phyloP scores from a whole-genome alignment of 2,329 filamentous ascomycete species.

The Penicillium sp. region DNA sequence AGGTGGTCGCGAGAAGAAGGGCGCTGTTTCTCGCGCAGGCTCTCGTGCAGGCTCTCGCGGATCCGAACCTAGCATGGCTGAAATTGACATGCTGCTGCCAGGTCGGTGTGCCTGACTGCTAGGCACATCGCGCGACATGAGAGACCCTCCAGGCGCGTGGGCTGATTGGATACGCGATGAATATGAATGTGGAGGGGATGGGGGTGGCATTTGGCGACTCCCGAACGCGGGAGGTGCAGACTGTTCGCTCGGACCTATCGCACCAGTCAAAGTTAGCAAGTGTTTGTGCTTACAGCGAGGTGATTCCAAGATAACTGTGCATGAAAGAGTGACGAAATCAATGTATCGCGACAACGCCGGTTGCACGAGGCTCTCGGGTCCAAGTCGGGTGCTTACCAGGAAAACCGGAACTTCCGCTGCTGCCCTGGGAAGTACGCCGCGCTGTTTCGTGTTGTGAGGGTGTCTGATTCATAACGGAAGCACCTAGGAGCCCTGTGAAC shows the following conservation, averaged over 20 bases:
- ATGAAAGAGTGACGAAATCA: constrained; percentile 1
- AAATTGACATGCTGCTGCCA: constrained; percentile 70
- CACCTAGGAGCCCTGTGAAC: constrained; percentile 8
- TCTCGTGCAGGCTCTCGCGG: constrained; percentile 49
- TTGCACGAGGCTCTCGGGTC: constrained; percentile 15
- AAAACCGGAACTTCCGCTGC: constrained; percentile 37
- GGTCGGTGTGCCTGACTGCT: constrained; percentile 54
- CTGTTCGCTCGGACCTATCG: constrained; percentile 32
- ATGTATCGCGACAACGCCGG: constrained; percentile 4
- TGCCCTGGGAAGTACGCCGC: constrained; percentile 39
- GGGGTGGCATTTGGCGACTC: constrained; percentile 51
- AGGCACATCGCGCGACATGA: constrained; percentile 56
- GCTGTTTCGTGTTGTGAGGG: constrained; percentile 30
- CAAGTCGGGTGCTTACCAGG: constrained; percentile 36
- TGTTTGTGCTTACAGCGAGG: neutral
- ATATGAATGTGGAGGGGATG: constrained; percentile 51
- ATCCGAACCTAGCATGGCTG: constrained; percentile 65
- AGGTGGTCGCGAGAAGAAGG: constrained; percentile 51
- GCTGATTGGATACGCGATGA: constrained; percentile 42
- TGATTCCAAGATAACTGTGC: constrained; percentile 1
- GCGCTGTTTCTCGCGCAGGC: constrained; percentile 40
- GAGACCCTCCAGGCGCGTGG: constrained; percentile 41
- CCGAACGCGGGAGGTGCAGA: constrained; percentile 37
- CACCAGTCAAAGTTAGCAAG: constrained; percentile 3
- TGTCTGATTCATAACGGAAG: constrained; percentile 39